Evolutionary conservation across 129 eudicot genomes (phyloP).

Genomic region (Tagetes erecta): DNA sequence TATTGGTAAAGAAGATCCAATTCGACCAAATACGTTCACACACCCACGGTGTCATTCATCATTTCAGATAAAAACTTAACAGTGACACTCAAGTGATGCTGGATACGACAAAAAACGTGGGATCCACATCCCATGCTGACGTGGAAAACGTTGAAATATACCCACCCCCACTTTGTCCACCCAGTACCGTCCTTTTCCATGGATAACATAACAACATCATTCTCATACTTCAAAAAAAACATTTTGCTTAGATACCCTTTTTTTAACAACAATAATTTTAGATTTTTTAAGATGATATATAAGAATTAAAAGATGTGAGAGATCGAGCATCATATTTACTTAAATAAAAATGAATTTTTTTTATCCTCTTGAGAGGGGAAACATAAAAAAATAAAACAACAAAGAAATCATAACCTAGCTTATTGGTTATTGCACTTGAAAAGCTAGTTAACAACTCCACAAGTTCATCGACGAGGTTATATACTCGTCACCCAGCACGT

Average conservation of each 20-base stretch:
- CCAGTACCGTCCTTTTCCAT: not conserved
- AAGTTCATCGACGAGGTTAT: too few relatives aligned
- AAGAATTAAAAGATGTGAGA: too few relatives aligned
- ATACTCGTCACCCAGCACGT: too few relatives aligned
- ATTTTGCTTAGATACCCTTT: not conserved
- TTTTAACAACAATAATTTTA: too few relatives aligned
- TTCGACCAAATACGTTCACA: not conserved
- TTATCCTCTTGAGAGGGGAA: too few relatives aligned
- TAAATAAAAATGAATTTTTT: too few relatives aligned
- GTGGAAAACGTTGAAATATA: not conserved
- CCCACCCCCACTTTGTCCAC: not conserved
- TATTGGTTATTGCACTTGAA: too few relatives aligned
- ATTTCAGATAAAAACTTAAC: not conserved
- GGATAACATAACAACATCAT: not conserved
- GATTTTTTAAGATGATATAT: too few relatives aligned
- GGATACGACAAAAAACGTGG: not conserved
- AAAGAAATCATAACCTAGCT: too few relatives aligned
- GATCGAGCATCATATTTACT: too few relatives aligned
- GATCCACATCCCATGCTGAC: not conserved
- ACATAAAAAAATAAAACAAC: too few relatives aligned
- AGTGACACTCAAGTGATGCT: not conserved
- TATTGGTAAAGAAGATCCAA: not conserved
- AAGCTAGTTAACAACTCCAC: too few relatives aligned
- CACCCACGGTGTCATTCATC: not conserved
- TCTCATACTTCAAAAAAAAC: not conserved